Evolutionary conservation across 169 alveolate genomes (phyloP).

Genomic region (Plasmodium adleri): DNA sequence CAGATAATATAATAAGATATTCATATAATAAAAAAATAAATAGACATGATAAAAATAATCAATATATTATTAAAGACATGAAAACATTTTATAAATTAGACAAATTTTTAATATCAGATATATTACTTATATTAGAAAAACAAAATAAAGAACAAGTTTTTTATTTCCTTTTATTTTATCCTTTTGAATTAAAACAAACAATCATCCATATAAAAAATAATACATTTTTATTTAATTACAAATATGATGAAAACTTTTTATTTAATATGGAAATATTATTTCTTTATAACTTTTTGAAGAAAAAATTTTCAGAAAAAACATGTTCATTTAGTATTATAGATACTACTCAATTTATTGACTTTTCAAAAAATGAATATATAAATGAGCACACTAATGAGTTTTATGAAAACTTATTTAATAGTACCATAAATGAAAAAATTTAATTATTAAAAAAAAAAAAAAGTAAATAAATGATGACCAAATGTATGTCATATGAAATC

Average conservation of each 20-base stretch:
- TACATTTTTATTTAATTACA: conserved; percentile 7
- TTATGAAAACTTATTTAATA: conserved; percentile 4
- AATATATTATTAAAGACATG: conserved; percentile 2
- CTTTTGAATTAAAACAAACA: conserved; percentile 48
- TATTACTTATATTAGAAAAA: conserved; percentile 31
- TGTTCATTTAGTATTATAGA: conserved; percentile 33
- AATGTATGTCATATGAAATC: no score
- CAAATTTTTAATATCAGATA: conserved; percentile 29
- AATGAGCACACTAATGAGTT: neutral
- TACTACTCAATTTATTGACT: conserved; percentile 49
- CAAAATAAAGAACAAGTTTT: conserved; percentile 5
- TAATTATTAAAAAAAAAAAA: neutral
- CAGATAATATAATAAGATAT: conserved; percentile 1
- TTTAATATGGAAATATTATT: conserved; percentile 36
- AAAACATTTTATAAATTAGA: conserved; percentile 41
- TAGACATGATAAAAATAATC: neutral
- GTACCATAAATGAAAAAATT: neutral
- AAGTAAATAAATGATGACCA: no score
- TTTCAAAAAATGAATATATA: neutral
- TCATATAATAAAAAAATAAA: neutral
- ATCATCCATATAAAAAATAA: conserved; percentile 14
- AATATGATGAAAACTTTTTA: conserved; percentile 38
- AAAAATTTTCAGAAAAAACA: conserved; percentile 3
- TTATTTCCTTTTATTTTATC: conserved; percentile 46
- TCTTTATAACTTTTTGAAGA: conserved; percentile 37